phyloP scores from a whole-genome alignment of 140 eudicot genomes.

The Senecio squalidus region DNA sequence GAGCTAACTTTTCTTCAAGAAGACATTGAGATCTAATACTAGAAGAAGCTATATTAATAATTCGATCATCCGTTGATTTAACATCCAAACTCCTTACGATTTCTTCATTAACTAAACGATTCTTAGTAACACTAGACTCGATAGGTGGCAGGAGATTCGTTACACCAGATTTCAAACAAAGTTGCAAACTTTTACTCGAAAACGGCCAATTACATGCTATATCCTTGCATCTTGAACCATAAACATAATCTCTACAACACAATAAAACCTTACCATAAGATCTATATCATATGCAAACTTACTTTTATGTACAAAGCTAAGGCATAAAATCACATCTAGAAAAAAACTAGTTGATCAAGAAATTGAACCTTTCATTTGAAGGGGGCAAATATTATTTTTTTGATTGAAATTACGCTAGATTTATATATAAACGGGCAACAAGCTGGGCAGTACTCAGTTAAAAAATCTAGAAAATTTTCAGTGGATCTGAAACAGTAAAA shows the following conservation, averaged over 20 bases:
- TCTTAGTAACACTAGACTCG: conserved; percentile 45
- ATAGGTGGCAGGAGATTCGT: conserved; percentile 68
- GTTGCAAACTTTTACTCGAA: conserved; percentile 54
- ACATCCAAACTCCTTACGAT: conserved; percentile 23
- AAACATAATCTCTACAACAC: conserved; percentile 64
- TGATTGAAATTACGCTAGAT: no score
- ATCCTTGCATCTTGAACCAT: conserved; percentile 49
- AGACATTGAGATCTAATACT: no score
- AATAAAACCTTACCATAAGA: conserved; percentile 7
- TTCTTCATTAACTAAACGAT: conserved; percentile 14
- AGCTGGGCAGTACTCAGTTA: no score
- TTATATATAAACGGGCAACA: no score
- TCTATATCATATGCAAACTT: conserved; percentile 23
- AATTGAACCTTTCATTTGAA: conserved; percentile 13
- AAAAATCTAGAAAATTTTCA: no score
- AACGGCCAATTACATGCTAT: conserved; percentile 67
- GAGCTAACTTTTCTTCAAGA: conserved; percentile 20
- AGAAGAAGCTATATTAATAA: no score
- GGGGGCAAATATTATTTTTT: no score
- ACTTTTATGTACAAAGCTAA: background rate
- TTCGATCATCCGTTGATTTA: conserved; percentile 10
- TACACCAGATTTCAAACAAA: conserved; percentile 57
- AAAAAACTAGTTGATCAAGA: conserved; percentile 1
- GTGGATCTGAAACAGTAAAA: conserved; percentile 35
- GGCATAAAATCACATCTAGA: conserved; percentile 21